phyloP scores from a whole-genome alignment of 2,329 filamentous ascomycete genomes.

The Grosmannia penicillata region DNA sequence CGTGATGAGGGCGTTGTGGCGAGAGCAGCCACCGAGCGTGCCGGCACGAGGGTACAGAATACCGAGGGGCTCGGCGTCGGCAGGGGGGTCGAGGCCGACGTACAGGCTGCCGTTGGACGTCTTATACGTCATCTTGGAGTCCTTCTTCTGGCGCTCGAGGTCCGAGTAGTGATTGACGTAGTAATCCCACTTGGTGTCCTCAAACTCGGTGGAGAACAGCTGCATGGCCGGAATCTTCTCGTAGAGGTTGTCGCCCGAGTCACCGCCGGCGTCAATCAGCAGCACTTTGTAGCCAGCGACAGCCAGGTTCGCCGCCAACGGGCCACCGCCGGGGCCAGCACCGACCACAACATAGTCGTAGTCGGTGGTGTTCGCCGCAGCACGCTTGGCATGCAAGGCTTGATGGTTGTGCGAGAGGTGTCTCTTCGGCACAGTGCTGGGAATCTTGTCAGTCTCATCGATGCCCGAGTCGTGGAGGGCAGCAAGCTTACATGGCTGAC shows the following conservation, averaged over 20 bases:
- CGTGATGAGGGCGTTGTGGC: conserved; percentile 22
- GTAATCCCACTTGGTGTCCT: conserved; percentile 35
- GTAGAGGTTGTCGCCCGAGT: conserved; percentile 23
- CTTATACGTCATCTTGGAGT: conserved; percentile 32
- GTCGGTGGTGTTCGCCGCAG: conserved; percentile 12
- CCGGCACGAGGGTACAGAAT: conserved; percentile 22
- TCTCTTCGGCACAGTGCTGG: no score
- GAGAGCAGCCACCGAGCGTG: conserved; percentile 22
- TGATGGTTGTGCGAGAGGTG: no score
- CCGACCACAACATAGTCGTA: conserved; percentile 52
- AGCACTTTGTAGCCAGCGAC: conserved; percentile 42
- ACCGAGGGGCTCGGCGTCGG: conserved; percentile 17
- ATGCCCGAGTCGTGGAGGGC: no score
- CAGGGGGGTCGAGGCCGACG: conserved; percentile 18
- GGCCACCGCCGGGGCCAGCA: conserved; percentile 43
- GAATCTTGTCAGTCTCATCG: no score
- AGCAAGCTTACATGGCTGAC: not conserved
- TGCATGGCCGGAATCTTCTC: conserved; percentile 14
- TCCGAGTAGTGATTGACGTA: conserved; percentile 46
- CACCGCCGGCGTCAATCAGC: conserved; percentile 42
- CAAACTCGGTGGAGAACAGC: conserved; percentile 12
- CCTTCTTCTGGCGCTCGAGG: conserved; percentile 28
- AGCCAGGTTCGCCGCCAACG: conserved; percentile 43
- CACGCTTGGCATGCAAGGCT: not conserved
- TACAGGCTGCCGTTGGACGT: conserved; percentile 20